These are phyloP conservation scores for Trametopsis cervina DNA, from an alignment of 768 basidiomycete genomes.

Conservation along the genomic window DNA sequence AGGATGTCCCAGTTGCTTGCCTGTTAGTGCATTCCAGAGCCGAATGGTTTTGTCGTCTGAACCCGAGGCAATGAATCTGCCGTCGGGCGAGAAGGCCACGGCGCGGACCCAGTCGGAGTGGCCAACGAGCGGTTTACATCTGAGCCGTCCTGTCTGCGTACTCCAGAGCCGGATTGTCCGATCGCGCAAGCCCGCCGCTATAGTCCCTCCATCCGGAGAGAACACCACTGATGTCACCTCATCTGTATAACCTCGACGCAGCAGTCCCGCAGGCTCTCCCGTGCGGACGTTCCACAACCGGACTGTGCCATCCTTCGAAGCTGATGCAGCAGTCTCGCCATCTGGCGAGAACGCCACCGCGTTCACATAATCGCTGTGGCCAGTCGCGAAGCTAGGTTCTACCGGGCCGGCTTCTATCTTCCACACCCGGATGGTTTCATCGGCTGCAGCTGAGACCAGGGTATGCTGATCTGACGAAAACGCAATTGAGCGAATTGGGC, in stretches of 20 bases:
- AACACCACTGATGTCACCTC: not conserved
- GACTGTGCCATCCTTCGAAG: slow-evolving; percentile 10
- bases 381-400: too few species aligned
- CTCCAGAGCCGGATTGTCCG: slow-evolving; percentile 94
- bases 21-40: not conserved
- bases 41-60: slow-evolving; percentile 1
- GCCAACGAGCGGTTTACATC: not conserved
- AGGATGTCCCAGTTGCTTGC: not conserved
- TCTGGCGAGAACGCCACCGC: slow-evolving; percentile 22
- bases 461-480: slow-evolving; percentile 1
- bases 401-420: slow-evolving; percentile 5
- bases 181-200: slow-evolving; percentile 83
- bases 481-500: not conserved
- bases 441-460: slow-evolving; percentile 1
- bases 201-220: slow-evolving; percentile 16
- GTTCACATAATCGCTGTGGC: slow-evolving; percentile 16
- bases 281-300: slow-evolving; percentile 22
- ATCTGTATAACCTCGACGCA: too few species aligned
- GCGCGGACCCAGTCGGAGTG: not conserved
- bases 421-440: slow-evolving; percentile 5
- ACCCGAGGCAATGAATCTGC: not conserved
- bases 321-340: too few species aligned
- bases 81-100: slow-evolving; percentile 2
- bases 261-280: too few species aligned
- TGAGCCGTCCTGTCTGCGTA: slow-evolving; percentile 72